phyloP scores from a whole-genome alignment of 768 basidiomycete genomes.

The Psilocybe cyanescens region DNA sequence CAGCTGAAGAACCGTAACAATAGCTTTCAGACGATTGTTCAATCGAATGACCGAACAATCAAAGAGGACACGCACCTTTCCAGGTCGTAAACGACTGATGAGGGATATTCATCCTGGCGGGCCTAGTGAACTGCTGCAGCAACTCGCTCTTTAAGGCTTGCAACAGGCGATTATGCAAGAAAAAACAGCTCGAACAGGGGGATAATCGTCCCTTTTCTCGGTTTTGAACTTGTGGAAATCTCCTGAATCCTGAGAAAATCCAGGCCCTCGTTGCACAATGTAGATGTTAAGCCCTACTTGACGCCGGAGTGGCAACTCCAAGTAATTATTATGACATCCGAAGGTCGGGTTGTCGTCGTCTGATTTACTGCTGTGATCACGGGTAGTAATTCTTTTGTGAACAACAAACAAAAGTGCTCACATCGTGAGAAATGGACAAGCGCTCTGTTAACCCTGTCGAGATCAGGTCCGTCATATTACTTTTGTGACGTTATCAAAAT shows the following conservation, averaged over 20 bases:
- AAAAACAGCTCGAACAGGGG: background rate
- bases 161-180: background rate
- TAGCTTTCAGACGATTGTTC: background rate
- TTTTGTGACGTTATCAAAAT: background rate
- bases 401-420: background rate
- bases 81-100: conserved; percentile 2
- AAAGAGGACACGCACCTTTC: conserved; percentile 6
- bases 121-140: background rate
- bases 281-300: background rate
- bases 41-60: background rate
- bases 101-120: conserved; percentile 3
- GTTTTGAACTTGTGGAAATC: background rate
- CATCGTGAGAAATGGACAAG: background rate
- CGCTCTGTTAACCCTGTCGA: background rate
- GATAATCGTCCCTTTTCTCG: background rate
- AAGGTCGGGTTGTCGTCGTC: background rate
- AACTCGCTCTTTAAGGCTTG: background rate
- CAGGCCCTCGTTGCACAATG: background rate
- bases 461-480: background rate
- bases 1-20: conserved; percentile 8
- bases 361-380: background rate
- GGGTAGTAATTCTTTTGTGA: too few relatives aligned
- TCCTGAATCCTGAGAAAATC: background rate
- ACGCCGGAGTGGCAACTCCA: background rate
- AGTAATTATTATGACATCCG: background rate